Evolutionary conservation across 805 yeast genomes (phyloP), one percentile per base, ranked within the genome.

Genomic region (Spathaspora passalidarum): DNA sequence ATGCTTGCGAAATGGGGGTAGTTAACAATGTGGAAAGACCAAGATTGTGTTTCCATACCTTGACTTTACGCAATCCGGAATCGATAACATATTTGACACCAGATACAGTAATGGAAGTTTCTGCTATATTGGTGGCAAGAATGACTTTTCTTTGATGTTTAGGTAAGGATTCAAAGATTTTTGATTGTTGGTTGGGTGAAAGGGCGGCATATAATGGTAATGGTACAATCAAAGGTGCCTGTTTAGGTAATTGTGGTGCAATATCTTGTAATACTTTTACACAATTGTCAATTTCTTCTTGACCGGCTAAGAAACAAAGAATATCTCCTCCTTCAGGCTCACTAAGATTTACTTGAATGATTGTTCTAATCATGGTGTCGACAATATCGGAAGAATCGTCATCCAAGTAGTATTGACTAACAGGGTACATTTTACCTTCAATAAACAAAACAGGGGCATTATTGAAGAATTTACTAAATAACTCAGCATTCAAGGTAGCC

Each of bases 111-210:
- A 94, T 83, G 23, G 99, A 94, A 0, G 99, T 94, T 69, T 94
- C 99, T 0, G 99, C 99, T 55, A 94, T 90, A 61, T 94, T 94
- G 1, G 99, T 94, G 6, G 98, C 89, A 47, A 94, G 67, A 22
- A 94, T 87, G 36, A 94, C 84, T 61, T 94, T 94, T 53, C 99
- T 78, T 57, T 80, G 80, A 56, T 83, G 75, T n/a, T 76, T 66
- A 25, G 82, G 78, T 1, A 86, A 65, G 18, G 81, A 79, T 17
- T 77, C 72, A 55, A 94, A 94, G n/a, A 90, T 92, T 52, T 77
- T 75, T 58, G 84, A 79, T 61, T 94, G 99, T 51, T 84, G 85
- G 3, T 74, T 72, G 13, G 96, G 95, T 1, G 97, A 86, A 43
- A 94, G 75, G 0, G 98, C 96, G 0, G 99, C 99, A 63, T 94